These are phyloP conservation scores for Trifolium repens DNA, from an alignment of 306 rosid species.

Conservation along the genomic window DNA sequence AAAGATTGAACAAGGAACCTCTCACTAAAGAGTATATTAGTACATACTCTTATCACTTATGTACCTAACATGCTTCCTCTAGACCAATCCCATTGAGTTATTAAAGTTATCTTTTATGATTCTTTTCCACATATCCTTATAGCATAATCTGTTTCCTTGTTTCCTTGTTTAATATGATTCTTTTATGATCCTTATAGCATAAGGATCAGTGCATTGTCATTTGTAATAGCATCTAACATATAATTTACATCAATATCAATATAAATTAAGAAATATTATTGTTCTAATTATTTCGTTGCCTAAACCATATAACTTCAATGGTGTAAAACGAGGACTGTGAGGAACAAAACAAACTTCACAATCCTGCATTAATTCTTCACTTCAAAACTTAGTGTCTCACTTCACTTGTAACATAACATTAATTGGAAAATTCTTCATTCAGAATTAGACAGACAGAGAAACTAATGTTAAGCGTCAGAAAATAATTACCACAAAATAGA, in stretches of 20 bases:
- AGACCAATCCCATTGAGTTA: not conserved
- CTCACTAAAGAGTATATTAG: not conserved
- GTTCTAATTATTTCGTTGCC: not conserved
- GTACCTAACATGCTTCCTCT: not conserved
- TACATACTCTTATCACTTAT: not conserved
- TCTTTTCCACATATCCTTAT: not conserved
- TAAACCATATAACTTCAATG: not conserved
- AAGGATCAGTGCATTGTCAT: not conserved
- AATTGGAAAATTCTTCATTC: constrained; percentile 9
- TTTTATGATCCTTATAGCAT: too few species aligned
- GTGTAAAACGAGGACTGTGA: not conserved
- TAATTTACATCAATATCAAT: not conserved
- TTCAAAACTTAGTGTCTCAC: constrained; percentile 11
- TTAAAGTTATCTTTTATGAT: not conserved
- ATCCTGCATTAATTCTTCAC: constrained; percentile 10
- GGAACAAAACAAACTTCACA: not conserved
- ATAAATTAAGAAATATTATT: not conserved
- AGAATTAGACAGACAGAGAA: constrained; percentile 2
- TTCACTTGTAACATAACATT: constrained; percentile 15
- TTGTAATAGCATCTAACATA: not conserved
- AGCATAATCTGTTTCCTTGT: not conserved
- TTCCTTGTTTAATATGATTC: not conserved
- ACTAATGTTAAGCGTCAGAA: not conserved
- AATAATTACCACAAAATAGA: constrained; percentile 33
- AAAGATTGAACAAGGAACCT: not conserved